Evolutionary conservation across 345 rosid species (phyloP), one percentile per base, ranked within the genome.

Genomic region (Camelina laxa): DNA sequence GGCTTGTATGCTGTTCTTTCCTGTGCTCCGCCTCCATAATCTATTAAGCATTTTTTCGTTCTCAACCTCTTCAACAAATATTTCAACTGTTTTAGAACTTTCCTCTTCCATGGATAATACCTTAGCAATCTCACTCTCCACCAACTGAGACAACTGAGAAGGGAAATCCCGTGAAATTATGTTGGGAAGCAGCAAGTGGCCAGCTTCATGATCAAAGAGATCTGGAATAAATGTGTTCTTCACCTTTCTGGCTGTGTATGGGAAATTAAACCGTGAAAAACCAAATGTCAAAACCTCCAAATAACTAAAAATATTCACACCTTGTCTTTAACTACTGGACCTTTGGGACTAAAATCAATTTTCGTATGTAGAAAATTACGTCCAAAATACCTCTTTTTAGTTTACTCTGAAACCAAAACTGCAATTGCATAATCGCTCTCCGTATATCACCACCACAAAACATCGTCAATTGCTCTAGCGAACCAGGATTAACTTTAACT

Each of bases 341-440:
- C 42, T 27, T 21, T 13, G 56, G 75, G 14, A 66, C 60, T 16
- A 27, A 9, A 39, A 30, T 24, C 30, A 3, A 1, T 57, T 61
- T 59, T 62, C 33, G 48, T 20, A 63, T 51, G 47, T 41, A 73
- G 33, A 14, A 57, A 60, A 16, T 62, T 47, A 42, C 57, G 6
- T 54, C 70, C 42, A 68, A 73, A 66, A 72, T 72, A 87, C 98
- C 96, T 91, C 84, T 79, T 65, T 44, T 54, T 65, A 53, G n/a
- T 75, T 80, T 81, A 60, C 89, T 88, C 88, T 85, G 97, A 83
- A 86, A 89, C 99, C 97, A 90, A 83, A 92, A 90, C 69, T 90
- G 97, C 69, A 89, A 85, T 72, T 90, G 93, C 90, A 86, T 81
- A 56, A 92, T 82, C 42, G 91, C 79, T 85, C 85, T 92, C 73